Conservation (phyloP, 345 rosid genomes). For the Pugionium cornutum region DNA sequence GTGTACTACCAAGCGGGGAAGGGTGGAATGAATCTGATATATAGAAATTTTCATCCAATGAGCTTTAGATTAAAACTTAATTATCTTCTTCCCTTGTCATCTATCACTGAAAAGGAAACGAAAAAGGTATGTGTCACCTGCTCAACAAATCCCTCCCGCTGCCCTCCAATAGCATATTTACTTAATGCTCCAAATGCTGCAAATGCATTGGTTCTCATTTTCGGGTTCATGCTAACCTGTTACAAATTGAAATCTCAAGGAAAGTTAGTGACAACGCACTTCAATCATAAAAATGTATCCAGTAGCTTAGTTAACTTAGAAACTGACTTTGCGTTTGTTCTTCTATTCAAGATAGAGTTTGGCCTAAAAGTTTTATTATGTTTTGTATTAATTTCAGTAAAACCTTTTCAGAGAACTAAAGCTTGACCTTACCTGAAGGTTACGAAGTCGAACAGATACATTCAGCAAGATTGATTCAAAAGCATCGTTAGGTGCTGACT, state of each 20-base stretch:
- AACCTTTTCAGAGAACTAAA: background rate
- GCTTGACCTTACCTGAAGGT: constrained; percentile 64
- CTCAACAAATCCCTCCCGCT: constrained; percentile 76
- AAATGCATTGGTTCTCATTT: constrained; percentile 87
- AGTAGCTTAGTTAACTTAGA: constrained; percentile 14
- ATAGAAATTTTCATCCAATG: constrained; percentile 18
- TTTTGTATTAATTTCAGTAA: constrained; percentile 6
- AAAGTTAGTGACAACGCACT: constrained; percentile 25
- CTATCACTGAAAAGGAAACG: constrained; percentile 14
- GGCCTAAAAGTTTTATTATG: constrained; percentile 2
- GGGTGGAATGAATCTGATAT: constrained; percentile 72
- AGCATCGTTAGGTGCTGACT: constrained; percentile 74
- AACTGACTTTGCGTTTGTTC: constrained; percentile 1
- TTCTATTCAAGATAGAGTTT: constrained; percentile 7
- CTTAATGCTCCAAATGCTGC: constrained; percentile 87
- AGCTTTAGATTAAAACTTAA: constrained; percentile 10
- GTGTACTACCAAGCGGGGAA: constrained; percentile 83
- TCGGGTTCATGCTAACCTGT: constrained; percentile 72
- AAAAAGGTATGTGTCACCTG: constrained; percentile 55
- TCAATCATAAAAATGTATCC: constrained; percentile 16
- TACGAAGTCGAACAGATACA: constrained; percentile 83
- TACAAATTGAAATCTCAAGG: constrained; percentile 22
- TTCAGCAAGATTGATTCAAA: constrained; percentile 85
- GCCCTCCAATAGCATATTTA: constrained; percentile 68
- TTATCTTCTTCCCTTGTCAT: constrained; percentile 13